Percentiles rank a stretch among this genome's conserved stretches.
Conservation (phyloP, 139 green algal genomes). For the Tetradesmus obliquus region DNA sequence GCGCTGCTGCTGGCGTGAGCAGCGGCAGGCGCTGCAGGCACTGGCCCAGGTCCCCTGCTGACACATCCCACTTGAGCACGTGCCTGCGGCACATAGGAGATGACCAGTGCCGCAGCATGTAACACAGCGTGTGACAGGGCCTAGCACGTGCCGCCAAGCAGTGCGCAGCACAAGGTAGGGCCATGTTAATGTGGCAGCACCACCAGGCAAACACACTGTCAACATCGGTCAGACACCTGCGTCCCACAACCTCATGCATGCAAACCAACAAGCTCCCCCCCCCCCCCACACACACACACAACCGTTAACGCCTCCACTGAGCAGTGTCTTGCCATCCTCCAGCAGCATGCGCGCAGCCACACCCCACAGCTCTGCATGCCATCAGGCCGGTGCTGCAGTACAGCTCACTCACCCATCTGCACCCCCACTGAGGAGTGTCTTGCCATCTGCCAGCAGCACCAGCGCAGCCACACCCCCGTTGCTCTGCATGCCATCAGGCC, state of each 20-base stretch:
- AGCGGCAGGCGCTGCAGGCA: slow-evolving; percentile 56
- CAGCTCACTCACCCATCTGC: slow-evolving; percentile 55
- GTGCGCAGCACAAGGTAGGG: too few relatives aligned
- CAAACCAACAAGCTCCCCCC: too few relatives aligned
- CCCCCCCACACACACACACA: not conserved
- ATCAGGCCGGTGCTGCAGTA: slow-evolving; percentile 37
- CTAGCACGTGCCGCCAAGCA: too few relatives aligned
- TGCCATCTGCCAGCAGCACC: slow-evolving; percentile 48
- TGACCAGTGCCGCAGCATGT: too few relatives aligned
- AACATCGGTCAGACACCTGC: too few relatives aligned
- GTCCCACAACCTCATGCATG: too few relatives aligned
- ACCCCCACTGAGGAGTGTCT: slow-evolving; percentile 55
- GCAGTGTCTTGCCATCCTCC: slow-evolving; percentile 37
- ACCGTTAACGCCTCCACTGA: slow-evolving; percentile 63
- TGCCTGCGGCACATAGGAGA: slow-evolving; percentile 30
- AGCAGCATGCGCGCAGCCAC: slow-evolving; percentile 59
- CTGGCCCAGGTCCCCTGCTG: slow-evolving; percentile 56
- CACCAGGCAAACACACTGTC: too few relatives aligned
- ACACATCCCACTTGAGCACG: slow-evolving; percentile 70
- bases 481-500: slow-evolving; percentile 55
- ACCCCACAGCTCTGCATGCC: slow-evolving; percentile 56
- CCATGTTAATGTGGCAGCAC: too few relatives aligned
- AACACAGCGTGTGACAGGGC: too few relatives aligned
- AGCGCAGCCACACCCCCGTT: slow-evolving; percentile 59
- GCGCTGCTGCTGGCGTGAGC: slow-evolving; percentile 28